A percentile compares a stretch with the other conserved stretches of the same genome.
Evolutionary conservation across 495 filamentous ascomycete species (phyloP).

Genomic region (Gamarada debralockiae): DNA sequence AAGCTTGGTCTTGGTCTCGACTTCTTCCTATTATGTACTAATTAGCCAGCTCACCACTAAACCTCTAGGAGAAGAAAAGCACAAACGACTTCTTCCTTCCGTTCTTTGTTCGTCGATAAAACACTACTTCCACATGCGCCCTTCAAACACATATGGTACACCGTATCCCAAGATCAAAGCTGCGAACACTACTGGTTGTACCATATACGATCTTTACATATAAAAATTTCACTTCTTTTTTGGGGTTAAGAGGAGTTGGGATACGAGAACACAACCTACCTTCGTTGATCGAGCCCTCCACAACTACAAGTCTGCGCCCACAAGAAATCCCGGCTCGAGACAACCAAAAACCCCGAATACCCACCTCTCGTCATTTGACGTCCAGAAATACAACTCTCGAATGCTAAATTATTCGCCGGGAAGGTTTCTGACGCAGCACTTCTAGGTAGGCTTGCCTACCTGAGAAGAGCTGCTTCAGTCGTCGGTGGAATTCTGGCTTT

Average conservation of each 20-base stretch:
- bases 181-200: no score
- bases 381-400: constrained; percentile 13
- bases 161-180: no score
- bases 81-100: not conserved
- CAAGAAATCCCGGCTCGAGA: no score
- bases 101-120: not conserved
- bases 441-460: constrained; percentile 27
- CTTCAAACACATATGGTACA: not conserved
- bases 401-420: not conserved
- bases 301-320: no score
- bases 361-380: not conserved
- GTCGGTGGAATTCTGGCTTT: constrained; percentile 2
- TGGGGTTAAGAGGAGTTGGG: not conserved
- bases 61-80: not conserved
- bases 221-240: not conserved
- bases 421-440: constrained; percentile 20
- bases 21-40: not conserved
- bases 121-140: not conserved
- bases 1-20: constrained; percentile 1
- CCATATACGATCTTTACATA: no score
- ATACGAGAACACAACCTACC: not conserved
- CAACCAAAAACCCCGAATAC: no score
- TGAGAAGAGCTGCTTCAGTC: constrained; percentile 22
- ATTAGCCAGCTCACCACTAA: not conserved
- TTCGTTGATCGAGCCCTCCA: not conserved